Evolutionary conservation across 129 eudicot genomes (phyloP), one percentile per base, ranked within the genome.

Genomic region (Lonicera japonica): DNA sequence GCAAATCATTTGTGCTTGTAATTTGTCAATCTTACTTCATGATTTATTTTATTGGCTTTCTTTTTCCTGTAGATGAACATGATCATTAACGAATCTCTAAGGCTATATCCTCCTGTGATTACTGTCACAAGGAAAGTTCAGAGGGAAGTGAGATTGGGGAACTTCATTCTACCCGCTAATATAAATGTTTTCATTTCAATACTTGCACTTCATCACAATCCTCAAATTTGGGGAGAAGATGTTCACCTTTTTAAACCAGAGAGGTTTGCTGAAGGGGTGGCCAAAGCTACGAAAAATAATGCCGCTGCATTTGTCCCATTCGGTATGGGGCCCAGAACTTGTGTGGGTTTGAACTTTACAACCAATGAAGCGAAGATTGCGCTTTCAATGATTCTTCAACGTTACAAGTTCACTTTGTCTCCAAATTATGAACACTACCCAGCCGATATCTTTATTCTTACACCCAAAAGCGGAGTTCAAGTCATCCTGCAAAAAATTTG

Each of bases 221-320:
- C 87, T 13, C 23, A 48, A 19, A 62, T 77, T 3, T 86, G 95
- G 95, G 95, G 95, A n/a, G 58, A 77, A 74, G 95, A 86, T 60
- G 86, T 67, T 56, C 83, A 70, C 70, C 67, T 71, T 12, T 86
- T 86, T 66, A 82, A 74, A 43, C 89, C 95, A 12, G 87, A 82
- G 40, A 79, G 95, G 69, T 86, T 82, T 73, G 70, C 76, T 0
- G 71, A 69, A 48, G 89, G 89, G 34, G 67, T 86, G 36, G 76
- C 80, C 25, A 86, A 82, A 73, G 84, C 84, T 19, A 75, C 83
- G 25, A 80, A 84, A 62, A 72, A 75, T 21, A 77, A 77, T 60
- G 61, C 70, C 16, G 82, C 77, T 51, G 77, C 79, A 52, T 84
- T 80, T 54, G 18, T 80, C 12, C 87, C 86, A 16, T 84, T 84